Evolutionary conservation across 768 basidiomycete genomes (phyloP).

Genomic region (Mycena vulgaris): DNA sequence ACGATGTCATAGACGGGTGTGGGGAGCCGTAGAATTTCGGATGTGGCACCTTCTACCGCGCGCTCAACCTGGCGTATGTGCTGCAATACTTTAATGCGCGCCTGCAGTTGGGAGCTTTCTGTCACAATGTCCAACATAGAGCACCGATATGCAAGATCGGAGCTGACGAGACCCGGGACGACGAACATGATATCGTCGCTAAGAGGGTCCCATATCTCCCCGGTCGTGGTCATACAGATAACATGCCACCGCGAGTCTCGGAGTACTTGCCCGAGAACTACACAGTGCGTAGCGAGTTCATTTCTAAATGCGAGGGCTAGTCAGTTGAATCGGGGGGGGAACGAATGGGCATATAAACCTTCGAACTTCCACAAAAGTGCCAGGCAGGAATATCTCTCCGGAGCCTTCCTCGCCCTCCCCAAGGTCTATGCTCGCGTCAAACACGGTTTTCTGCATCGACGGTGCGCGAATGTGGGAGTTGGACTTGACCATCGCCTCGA

Average conservation of each 20-base stretch:
- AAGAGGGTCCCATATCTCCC: slow-evolving; percentile 67
- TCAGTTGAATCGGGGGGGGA: slow-evolving; percentile 2
- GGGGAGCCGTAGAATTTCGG: slow-evolving; percentile 45
- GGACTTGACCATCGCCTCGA: slow-evolving; percentile 40
- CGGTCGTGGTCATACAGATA: slow-evolving; percentile 56
- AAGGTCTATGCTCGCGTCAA: slow-evolving; percentile 31
- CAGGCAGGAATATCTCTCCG: slow-evolving; percentile 50
- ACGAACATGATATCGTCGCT: slow-evolving; percentile 72
- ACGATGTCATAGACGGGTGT: slow-evolving; percentile 61
- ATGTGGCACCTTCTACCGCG: slow-evolving; percentile 59
- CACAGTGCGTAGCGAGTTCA: slow-evolving; percentile 46
- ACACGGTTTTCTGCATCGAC: slow-evolving; percentile 46
- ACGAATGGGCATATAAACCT: slow-evolving; percentile 51
- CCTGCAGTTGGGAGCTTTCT: slow-evolving; percentile 59
- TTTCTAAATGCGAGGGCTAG: slow-evolving; percentile 47
- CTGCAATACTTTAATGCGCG: slow-evolving; percentile 76
- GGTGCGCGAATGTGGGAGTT: slow-evolving; percentile 3
- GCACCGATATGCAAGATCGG: slow-evolving; percentile 64
- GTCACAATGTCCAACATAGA: slow-evolving; percentile 51
- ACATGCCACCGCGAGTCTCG: slow-evolving; percentile 38
- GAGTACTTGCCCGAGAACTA: slow-evolving; percentile 53
- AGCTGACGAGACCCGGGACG: slow-evolving; percentile 69
- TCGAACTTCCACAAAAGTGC: slow-evolving; percentile 69
- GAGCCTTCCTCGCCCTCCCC: slow-evolving; percentile 32
- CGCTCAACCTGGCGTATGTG: slow-evolving; percentile 69